These are phyloP conservation scores for Stephania japonica DNA, from an alignment of 164 flowering plant species.

Conservation along the genomic window DNA sequence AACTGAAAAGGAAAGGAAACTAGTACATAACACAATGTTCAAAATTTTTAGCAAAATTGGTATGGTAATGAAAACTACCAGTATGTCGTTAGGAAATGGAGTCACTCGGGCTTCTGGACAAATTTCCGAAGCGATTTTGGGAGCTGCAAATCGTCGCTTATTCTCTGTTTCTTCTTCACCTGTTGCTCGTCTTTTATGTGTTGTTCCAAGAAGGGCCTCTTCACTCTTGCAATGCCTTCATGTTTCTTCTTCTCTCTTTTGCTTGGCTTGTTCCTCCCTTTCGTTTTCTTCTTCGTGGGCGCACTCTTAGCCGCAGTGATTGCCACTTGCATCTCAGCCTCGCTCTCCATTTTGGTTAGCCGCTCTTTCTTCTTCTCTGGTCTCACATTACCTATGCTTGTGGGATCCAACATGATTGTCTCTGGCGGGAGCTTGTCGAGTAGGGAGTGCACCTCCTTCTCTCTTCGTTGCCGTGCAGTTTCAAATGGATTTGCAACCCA, in stretches of 20 bases:
- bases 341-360: slow-evolving; percentile 51
- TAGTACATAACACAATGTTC: no score
- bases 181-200: slow-evolving; percentile 32
- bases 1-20: no score
- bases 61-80: no score
- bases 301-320: slow-evolving; percentile 47
- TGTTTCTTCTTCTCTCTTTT: slow-evolving; percentile 53
- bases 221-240: slow-evolving; percentile 48
- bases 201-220: slow-evolving; percentile 68
- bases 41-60: no score
- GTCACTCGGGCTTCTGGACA: slow-evolving; percentile 23
- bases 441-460: slow-evolving; percentile 74
- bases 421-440: slow-evolving; percentile 95
- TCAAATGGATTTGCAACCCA: slow-evolving; percentile 95
- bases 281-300: slow-evolving; percentile 59
- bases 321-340: slow-evolving; percentile 70
- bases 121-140: slow-evolving; percentile 65
- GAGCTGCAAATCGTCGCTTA: slow-evolving; percentile 28
- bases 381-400: slow-evolving; percentile 62
- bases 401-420: slow-evolving; percentile 79
- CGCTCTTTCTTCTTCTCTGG: slow-evolving; percentile 47
- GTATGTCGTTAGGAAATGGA: no score
- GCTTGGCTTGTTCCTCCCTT: slow-evolving; percentile 83
- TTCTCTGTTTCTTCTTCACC: slow-evolving; percentile 44
- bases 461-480: slow-evolving; percentile 69